These are phyloP conservation scores for Annona cherimola DNA, from an alignment of 164 flowering plant species.

Conservation along the genomic window DNA sequence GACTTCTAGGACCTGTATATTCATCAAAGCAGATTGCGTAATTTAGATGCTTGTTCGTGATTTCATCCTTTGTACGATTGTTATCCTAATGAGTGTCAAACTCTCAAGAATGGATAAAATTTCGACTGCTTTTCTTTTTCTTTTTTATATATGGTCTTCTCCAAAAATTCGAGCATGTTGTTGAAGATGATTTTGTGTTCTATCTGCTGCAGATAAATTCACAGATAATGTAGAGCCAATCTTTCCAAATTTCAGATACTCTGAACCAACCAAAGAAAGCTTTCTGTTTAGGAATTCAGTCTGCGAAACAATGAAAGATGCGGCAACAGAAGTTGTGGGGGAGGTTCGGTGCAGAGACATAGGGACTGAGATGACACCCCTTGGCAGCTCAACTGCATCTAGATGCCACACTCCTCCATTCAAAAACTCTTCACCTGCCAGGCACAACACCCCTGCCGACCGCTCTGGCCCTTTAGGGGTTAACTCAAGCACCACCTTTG, in stretches of 20 bases:
- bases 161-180: background rate
- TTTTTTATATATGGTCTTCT: too few relatives aligned
- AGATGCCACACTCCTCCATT: conserved; percentile 72
- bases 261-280: conserved; percentile 66
- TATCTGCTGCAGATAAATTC: conserved; percentile 61
- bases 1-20: too few relatives aligned
- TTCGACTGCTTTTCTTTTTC: too few relatives aligned
- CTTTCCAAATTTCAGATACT: conserved; percentile 37
- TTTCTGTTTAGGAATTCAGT: conserved; percentile 51
- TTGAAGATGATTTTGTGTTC: background rate
- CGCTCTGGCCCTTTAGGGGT: conserved; percentile 57
- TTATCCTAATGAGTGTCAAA: too few relatives aligned
- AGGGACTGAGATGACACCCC: conserved; percentile 93
- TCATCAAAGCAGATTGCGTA: too few relatives aligned
- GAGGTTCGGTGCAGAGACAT: conserved; percentile 54
- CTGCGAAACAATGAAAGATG: conserved; percentile 43
- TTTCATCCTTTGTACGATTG: too few relatives aligned
- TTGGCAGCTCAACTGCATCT: conserved; percentile 67
- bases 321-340: conserved; percentile 36
- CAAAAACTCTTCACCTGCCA: conserved; percentile 66
- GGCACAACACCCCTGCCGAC: conserved; percentile 80
- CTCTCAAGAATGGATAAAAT: too few relatives aligned
- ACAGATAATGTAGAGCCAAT: conserved; percentile 52
- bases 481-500: conserved; percentile 22
- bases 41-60: too few relatives aligned